Percentiles rank a stretch among this genome's conserved stretches.
Evolutionary conservation across 2,329 filamentous ascomycete genomes (phyloP).

Genomic region (Xylariaceae sp.): DNA sequence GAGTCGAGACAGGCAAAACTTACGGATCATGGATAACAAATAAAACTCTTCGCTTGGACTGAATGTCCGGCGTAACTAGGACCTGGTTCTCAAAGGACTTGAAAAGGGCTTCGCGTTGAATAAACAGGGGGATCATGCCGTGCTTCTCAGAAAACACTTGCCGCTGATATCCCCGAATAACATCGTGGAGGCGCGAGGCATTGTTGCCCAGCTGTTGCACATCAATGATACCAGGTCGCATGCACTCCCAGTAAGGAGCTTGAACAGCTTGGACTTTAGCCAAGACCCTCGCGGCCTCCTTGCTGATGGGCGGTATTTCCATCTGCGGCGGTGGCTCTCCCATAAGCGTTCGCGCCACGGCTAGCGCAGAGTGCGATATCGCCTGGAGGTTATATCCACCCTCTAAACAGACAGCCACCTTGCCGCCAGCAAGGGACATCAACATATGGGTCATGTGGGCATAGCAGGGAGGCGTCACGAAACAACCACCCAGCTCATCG

Average conservation of each 20-base stretch:
- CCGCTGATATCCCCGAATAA: slow-evolving; percentile 72
- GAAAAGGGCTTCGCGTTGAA: slow-evolving; percentile 67
- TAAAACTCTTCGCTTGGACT: slow-evolving; percentile 62
- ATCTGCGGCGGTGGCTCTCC: slow-evolving; percentile 75
- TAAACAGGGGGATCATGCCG: slow-evolving; percentile 73
- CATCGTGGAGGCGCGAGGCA: slow-evolving; percentile 66
- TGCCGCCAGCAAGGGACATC: slow-evolving; percentile 87
- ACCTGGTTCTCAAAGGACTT: slow-evolving; percentile 83
- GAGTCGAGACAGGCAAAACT: slow-evolving; percentile 34
- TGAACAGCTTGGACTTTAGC: slow-evolving; percentile 56
- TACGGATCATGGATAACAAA: slow-evolving; percentile 89
- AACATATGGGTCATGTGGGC: slow-evolving; percentile 99
- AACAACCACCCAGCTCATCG: slow-evolving; percentile 87
- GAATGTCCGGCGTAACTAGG: slow-evolving; percentile 68
- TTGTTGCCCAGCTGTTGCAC: slow-evolving; percentile 48
- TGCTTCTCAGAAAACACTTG: slow-evolving; percentile 65
- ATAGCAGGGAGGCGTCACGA: slow-evolving; percentile 85
- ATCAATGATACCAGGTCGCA: slow-evolving; percentile 63
- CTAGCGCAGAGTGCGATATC: slow-evolving; percentile 86
- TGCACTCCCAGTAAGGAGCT: slow-evolving; percentile 78
- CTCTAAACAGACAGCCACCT: slow-evolving; percentile 87
- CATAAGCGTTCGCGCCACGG: slow-evolving; percentile 90
- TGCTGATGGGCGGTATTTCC: slow-evolving; percentile 51
- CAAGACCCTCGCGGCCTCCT: slow-evolving; percentile 51
- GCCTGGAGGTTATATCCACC: slow-evolving; percentile 92